Base-by-base conservation (phyloP, 306 rosid species). In the Rubus idaeus region DNA sequence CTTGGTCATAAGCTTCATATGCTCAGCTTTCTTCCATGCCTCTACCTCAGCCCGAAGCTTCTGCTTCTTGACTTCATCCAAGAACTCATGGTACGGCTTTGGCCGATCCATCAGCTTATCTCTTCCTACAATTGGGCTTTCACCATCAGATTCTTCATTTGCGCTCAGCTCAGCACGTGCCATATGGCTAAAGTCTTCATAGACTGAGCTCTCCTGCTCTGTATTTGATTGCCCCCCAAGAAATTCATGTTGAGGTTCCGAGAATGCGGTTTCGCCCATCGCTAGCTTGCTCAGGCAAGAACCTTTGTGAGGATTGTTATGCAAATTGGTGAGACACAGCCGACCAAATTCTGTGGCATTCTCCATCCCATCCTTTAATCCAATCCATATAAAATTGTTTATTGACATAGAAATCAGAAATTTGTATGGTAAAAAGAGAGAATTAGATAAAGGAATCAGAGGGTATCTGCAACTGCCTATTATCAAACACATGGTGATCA, bases 351-450 rank as follows among this genome's bases (percentile, higher is more conserved):
- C 86, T 23, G 75, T 78, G 51, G 84, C 83, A 39, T 84, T 80
- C 75, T 88, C 88, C 76, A 86, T 61, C 84, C 88, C 79, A 70
- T 88, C 91, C 75, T 87, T 83, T 75, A 79, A 75, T 47, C 85
- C 86, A 60, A 63, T 65, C 30, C 14, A 52, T 51, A 13, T 8
- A 14, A 47, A 17, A 37, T n/a, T 52, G 6, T 14, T n/a, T 14
- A 57, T 45, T 39, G 41, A 75, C 40, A 4, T 41, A 55, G 0
- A 55, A 23, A 68, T 14, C 4, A 65, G 12, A 44, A 60, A 69
- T 4, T 35, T 20, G 46, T n/a, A 35, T 20, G 10, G 6, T 20
- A 1, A 77, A 9, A 53, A 4, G n/a, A 20, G 56, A 11, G 7
- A 39, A 50, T 46, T 46, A 9, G 39, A 58, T 7, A 16, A 45